Percentiles rank a stretch among this genome's conserved stretches.
These are phyloP conservation scores for Tritrichomonas musculus DNA, from an alignment of 208 protist genomes.

Conservation along the genomic window DNA sequence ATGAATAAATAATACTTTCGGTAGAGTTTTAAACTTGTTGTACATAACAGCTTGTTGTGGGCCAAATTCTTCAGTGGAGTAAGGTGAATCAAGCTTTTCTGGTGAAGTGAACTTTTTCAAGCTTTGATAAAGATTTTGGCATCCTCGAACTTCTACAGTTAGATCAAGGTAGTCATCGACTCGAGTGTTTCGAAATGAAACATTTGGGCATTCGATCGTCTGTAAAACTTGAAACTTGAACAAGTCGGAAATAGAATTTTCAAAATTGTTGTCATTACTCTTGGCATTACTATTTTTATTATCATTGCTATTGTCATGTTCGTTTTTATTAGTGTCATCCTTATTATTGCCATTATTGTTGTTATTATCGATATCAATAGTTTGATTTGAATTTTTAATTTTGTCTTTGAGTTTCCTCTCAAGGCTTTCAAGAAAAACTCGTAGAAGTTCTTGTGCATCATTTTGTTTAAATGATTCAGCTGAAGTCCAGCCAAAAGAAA, in stretches of 20 bases:
- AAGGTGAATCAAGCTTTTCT: constrained; percentile 67
- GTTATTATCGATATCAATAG: background rate
- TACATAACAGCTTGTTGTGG: constrained; percentile 67
- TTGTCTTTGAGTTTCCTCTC: background rate
- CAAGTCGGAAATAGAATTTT: background rate
- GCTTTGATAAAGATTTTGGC: background rate
- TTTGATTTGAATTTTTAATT: background rate
- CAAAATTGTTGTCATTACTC: background rate
- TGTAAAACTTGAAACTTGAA: background rate
- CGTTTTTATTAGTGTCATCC: too few species aligned
- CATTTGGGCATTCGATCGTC: background rate
- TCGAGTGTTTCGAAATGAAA: background rate
- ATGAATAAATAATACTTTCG: constrained; percentile 70
- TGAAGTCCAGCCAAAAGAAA: background rate
- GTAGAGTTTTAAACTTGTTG: constrained; percentile 60
- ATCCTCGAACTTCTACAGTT: background rate
- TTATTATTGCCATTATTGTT: too few species aligned
- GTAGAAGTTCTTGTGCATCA: constrained; percentile 21
- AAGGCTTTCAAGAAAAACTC: background rate
- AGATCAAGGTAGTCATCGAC: background rate
- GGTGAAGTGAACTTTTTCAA: background rate
- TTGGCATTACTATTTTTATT: too few species aligned
- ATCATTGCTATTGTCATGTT: too few species aligned
- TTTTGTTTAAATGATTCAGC: background rate
- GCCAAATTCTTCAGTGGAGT: constrained; percentile 64